Evolutionary conservation across 2,329 filamentous ascomycete species (phyloP).

Genomic region (Niveomyces coronatus): DNA sequence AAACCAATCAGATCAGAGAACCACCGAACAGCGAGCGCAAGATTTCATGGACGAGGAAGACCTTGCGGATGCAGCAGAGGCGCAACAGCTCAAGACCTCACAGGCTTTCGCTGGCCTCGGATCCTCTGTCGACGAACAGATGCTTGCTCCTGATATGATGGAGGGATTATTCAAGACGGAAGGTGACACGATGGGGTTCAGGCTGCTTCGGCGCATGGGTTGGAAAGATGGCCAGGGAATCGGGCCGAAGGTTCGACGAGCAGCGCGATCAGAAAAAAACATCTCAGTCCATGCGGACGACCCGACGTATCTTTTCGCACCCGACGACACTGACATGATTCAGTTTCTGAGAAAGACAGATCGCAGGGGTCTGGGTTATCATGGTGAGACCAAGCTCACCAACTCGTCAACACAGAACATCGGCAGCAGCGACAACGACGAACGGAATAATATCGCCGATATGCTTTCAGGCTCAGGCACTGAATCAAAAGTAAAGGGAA

Average conservation of each 20-base stretch:
- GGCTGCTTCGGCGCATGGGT: slow-evolving; percentile 82
- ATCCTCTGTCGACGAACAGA: slow-evolving; percentile 45
- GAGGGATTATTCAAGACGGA: slow-evolving; percentile 62
- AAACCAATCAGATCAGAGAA: slow-evolving; percentile 47
- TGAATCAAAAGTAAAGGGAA: slow-evolving; percentile 42
- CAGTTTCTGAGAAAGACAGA: slow-evolving; percentile 55
- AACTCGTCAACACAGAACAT: slow-evolving; percentile 23
- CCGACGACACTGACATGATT: slow-evolving; percentile 65
- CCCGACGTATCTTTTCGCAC: slow-evolving; percentile 68
- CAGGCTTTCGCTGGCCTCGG: slow-evolving; percentile 69
- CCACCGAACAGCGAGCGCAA: slow-evolving; percentile 52
- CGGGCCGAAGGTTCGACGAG: slow-evolving; percentile 72
- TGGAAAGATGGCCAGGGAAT: slow-evolving; percentile 93
- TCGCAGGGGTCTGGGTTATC: slow-evolving; percentile 59
- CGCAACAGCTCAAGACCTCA: slow-evolving; percentile 61
- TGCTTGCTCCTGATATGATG: slow-evolving; percentile 38
- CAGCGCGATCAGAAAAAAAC: slow-evolving; percentile 50
- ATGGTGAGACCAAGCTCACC: slow-evolving; percentile 45
- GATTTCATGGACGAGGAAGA: slow-evolving; percentile 99
- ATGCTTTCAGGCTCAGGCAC: slow-evolving; percentile 15
- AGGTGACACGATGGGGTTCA: slow-evolving; percentile 79
- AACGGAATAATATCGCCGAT: slow-evolving; percentile 18
- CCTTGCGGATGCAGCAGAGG: slow-evolving; percentile 73
- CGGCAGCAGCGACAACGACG: slow-evolving; percentile 36
- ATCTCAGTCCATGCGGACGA: slow-evolving; percentile 27